Conservation (phyloP, 495 filamentous ascomycete species). For the Platismatia glauca region DNA sequence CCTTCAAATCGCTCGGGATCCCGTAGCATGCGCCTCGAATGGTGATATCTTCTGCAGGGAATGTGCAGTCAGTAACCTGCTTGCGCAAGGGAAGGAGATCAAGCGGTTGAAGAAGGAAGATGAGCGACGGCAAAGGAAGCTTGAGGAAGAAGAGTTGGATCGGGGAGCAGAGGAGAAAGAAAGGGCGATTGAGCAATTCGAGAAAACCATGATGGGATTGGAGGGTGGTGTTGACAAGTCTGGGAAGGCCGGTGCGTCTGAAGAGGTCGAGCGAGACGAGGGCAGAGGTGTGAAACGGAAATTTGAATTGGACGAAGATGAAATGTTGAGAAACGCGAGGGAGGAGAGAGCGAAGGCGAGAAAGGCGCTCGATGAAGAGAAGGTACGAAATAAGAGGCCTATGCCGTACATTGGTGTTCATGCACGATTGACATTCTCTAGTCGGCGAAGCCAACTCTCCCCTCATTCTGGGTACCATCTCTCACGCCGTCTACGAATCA, state of each 20-base stretch:
- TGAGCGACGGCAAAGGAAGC: constrained; percentile 48
- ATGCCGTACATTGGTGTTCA: not conserved
- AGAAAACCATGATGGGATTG: constrained; percentile 35
- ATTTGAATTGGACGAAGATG: constrained; percentile 75
- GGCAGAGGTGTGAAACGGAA: constrained; percentile 55
- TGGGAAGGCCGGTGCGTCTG: constrained; percentile 25
- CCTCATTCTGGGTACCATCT: constrained; percentile 91
- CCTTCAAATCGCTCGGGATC: constrained; percentile 70
- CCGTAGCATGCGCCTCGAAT: constrained; percentile 62
- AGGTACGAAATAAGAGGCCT: constrained; percentile 38
- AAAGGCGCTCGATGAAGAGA: constrained; percentile 62
- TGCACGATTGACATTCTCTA: constrained; percentile 10
- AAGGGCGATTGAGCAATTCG: constrained; percentile 52
- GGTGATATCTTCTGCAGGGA: constrained; percentile 97
- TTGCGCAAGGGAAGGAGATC: constrained; percentile 88
- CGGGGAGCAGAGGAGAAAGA: constrained; percentile 51
- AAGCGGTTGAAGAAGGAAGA: constrained; percentile 64
- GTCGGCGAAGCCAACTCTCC: constrained; percentile 62
- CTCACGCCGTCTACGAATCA: constrained; percentile 59
- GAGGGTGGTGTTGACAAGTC: constrained; percentile 15
- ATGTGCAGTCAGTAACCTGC: constrained; percentile 83
- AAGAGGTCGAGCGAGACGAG: constrained; percentile 42
- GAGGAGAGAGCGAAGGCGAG: constrained; percentile 63
- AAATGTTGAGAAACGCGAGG: constrained; percentile 58
- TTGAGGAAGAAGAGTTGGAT: constrained; percentile 41